Base-by-base conservation (phyloP, 176 grass and related monocot species). In the Oryza australiensis region DNA sequence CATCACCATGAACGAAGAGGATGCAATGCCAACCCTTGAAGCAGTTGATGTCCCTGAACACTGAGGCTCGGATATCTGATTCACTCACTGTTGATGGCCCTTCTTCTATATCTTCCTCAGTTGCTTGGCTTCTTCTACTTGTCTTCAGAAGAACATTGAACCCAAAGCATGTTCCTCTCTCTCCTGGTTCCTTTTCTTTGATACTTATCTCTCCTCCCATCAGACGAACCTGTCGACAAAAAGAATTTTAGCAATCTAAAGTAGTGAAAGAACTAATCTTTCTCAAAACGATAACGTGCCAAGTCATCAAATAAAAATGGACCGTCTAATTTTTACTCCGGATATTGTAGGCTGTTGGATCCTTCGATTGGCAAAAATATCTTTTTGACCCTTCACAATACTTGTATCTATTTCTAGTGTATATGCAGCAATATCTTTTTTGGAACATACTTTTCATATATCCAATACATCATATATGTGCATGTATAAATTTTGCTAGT, bases 191-290 rank as follows among this genome's bases (percentile, higher is more conserved):
- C 43, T 91, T 93, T 22, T 98, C 92, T 67, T 86, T 77, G 35
- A 98, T 98, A 53, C 72, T 88, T 11, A 98, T 98, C 62, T 98
- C 92, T 15, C 95, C 95, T 24, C 95, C 92, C 95, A 94, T 93
- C 30, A 98, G 27, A 60, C 92, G 90, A 62, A 98, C 95, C 95
- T 94, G 35, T 8, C 60, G 64, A 62, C 37, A 32, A 27, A n/a
- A 23, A 18, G 0, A 29, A 72, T 18, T 40, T 20, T 29, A 30
- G 20, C n/a, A 13, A 84, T 7, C 9, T 40, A 40, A 40, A 40
- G 38, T 40, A 40, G 38, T 40, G 38, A 40, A 40, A 40, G 2
- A 40, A 40, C 38, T 40, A 38, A 38, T 38, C 38, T 10, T n/a
- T 40, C 38, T 40, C 38, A 40, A 40, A 40, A 10, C 9, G 9